Evolutionary conservation across 371 early-diverging fungal species (phyloP), one percentile per base, ranked within the genome.

Genomic region (Encephalitozoon hellem): DNA sequence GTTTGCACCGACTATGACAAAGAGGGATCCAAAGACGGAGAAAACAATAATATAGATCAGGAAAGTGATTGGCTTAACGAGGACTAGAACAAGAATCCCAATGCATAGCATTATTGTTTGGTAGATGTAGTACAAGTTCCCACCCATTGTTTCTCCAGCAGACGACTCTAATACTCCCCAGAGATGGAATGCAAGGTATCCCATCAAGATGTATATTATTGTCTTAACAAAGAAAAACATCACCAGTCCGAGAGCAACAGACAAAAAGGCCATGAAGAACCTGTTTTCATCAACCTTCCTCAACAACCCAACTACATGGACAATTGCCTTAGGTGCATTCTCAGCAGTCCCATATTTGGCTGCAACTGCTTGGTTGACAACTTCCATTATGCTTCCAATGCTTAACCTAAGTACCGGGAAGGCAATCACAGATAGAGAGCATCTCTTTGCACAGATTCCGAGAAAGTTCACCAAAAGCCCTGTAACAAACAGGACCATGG

Each of bases 151-250:
- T 18, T 28, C 59, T 15, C 15, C 18, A 5, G 49, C 18, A 18
- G 49, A 47, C 21, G 49, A 47, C 21, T 47, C 49, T 15, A 59
- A 3, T n/a, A 34, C 15, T 6, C 38, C 38, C 59, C 59, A 59
- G 15, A 38, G 34, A 28, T 38, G 21, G 59, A 59, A 34, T 21
- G 34, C 59, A 34, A 59, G 59, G n/a, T 59, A 59, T 6, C 11
- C 34, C 38, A 59, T 59, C 34, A 59, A 9, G 9, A 59, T n/a
- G 28, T 59, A 59, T 59, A 38, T 38, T 18, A 59, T 12, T 2
- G 38, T 34, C 28, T 59, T 59, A 6, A 34, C 59, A 59, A 34
- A 59, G 34, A 59, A 59, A 59, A 59, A 30, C 59, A 59, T 59
- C 34, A 59, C 59, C 2, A 47, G 11, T 21, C 59, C 59, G n/a